Evolutionary conservation across 345 rosid species (phyloP).

Genomic region (Bretschneidera sinensis): DNA sequence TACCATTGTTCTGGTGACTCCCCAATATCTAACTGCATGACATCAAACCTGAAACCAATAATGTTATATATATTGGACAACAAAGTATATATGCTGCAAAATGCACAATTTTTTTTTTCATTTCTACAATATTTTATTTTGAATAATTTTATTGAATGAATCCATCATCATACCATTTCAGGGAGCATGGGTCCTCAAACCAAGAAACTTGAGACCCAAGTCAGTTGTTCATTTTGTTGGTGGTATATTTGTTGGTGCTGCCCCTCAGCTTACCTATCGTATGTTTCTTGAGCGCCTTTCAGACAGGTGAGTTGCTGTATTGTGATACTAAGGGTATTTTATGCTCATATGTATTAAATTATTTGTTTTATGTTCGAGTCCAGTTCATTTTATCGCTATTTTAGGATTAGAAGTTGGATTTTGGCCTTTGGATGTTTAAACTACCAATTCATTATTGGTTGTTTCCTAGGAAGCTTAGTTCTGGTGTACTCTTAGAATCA

Average conservation of each 20-base stretch:
- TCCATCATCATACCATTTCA: constrained; percentile 16
- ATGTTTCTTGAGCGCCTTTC: constrained; percentile 91
- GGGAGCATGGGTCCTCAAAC: constrained; percentile 98
- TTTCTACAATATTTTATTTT: too few species aligned
- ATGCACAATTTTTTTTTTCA: too few species aligned
- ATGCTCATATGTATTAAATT: neutral
- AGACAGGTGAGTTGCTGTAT: constrained; percentile 53
- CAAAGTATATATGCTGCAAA: too few species aligned
- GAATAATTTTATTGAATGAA: too few species aligned
- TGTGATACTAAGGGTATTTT: neutral
- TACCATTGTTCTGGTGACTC: neutral
- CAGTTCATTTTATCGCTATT: neutral
- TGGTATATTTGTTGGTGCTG: constrained; percentile 98
- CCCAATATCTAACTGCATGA: neutral
- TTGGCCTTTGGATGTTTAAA: neutral
- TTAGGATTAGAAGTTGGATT: neutral
- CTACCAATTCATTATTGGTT: neutral
- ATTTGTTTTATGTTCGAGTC: neutral
- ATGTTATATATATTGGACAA: too few species aligned
- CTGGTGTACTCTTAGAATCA: constrained; percentile 1
- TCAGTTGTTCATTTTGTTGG: constrained; percentile 88
- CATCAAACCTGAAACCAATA: too few species aligned
- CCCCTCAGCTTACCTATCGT: constrained; percentile 95
- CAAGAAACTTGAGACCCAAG: constrained; percentile 53
- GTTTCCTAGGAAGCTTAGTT: neutral